Conservation (phyloP, 345 rosid genomes). For the Ceriops decandra region DNA sequence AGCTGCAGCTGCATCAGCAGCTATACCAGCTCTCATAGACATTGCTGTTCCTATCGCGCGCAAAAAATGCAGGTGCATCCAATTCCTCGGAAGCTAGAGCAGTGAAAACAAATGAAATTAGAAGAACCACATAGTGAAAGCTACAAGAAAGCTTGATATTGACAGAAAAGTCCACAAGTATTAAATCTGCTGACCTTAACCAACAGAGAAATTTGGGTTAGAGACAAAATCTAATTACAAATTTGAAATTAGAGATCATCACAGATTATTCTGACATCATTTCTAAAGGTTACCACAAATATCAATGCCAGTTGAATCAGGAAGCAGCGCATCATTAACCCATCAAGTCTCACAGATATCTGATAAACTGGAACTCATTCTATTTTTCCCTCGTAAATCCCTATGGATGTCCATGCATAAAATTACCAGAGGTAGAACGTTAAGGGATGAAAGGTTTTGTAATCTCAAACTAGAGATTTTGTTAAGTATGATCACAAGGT, state of each 20-base stretch:
- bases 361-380: no score
- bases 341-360: no score
- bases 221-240: neutral
- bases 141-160: neutral
- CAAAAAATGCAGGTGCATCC: slow-evolving; percentile 99
- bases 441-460: no score
- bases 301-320: neutral
- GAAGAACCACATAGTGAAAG: slow-evolving; percentile 4
- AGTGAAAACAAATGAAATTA: slow-evolving; percentile 24
- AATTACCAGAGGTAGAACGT: no score
- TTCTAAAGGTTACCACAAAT: neutral
- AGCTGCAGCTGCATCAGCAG: slow-evolving; percentile 99
- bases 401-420: no score
- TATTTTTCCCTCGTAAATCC: no score
- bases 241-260: neutral
- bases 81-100: slow-evolving; percentile 88
- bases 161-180: no score
- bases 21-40: slow-evolving; percentile 98
- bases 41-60: slow-evolving; percentile 97
- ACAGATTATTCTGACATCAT: neutral
- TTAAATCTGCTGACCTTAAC: neutral
- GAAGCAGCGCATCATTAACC: no score
- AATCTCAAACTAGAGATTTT: no score
- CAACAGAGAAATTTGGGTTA: neutral
- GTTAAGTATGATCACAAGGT: no score